A percentile compares a stretch with the other conserved stretches of the same genome.
phyloP scores from a whole-genome alignment of 495 filamentous ascomycete genomes.

The Xylaria sp. region DNA sequence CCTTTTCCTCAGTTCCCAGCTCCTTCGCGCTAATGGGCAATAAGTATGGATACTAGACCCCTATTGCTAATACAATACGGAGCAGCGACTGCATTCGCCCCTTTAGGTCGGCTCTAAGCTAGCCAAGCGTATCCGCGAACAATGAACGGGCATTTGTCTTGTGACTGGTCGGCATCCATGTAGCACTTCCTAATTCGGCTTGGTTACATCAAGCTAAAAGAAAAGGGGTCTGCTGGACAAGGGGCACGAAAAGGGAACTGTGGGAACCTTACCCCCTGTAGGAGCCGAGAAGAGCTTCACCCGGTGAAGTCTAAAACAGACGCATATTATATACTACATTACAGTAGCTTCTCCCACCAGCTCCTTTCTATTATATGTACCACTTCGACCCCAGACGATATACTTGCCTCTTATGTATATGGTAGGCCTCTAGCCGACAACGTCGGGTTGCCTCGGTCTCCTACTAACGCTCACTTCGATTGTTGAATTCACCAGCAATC shows the following conservation, averaged over 20 bases:
- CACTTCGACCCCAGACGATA: background rate
- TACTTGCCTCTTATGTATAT: too few relatives aligned
- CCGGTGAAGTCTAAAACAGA: background rate
- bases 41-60: constrained; percentile 1
- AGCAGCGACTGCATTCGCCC: constrained; percentile 1
- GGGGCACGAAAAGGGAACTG: background rate
- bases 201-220: constrained; percentile 9
- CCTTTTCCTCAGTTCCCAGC: background rate
- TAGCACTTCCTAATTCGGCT: constrained; percentile 14
- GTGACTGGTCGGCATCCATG: constrained; percentile 21
- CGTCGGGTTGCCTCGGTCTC: background rate
- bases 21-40: background rate
- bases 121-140: background rate
- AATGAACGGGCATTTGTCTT: constrained; percentile 6
- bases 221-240: constrained; percentile 19
- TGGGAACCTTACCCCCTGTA: constrained; percentile 4
- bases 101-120: background rate
- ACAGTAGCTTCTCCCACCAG: background rate
- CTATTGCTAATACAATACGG: constrained; percentile 6
- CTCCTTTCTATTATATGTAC: constrained; percentile 4
- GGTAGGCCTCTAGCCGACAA: background rate
- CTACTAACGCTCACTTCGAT: background rate
- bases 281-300: background rate
- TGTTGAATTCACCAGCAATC: background rate
- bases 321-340: too few relatives aligned